A percentile compares a stretch with the other conserved stretches of the same genome.
Conservation (phyloP, 179 eudicot genomes). For the Corrigiola litoralis region DNA sequence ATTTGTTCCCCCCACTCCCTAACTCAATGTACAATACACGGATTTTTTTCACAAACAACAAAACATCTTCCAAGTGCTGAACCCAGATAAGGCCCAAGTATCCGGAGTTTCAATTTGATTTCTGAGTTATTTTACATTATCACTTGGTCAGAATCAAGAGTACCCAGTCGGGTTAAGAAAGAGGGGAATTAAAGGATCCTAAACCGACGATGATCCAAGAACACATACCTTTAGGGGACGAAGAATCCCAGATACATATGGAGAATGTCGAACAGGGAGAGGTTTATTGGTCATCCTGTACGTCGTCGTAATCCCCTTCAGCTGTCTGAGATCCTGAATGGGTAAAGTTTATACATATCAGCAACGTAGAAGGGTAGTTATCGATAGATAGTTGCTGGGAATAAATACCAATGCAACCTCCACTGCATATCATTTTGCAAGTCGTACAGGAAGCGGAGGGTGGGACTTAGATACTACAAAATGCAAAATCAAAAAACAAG, state of each 20-base stretch:
- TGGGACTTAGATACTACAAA: not conserved
- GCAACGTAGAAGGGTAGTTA: slow-evolving; percentile 6
- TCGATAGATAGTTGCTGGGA: not conserved
- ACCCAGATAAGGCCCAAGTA: too few relatives aligned
- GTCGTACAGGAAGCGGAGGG: not conserved
- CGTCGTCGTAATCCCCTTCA: slow-evolving; percentile 87
- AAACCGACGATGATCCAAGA: not conserved
- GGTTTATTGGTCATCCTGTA: slow-evolving; percentile 98
- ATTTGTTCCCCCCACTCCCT: too few relatives aligned
- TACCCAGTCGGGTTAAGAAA: not conserved
- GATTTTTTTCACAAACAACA: too few relatives aligned
- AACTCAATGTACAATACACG: too few relatives aligned
- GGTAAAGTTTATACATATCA: slow-evolving; percentile 1
- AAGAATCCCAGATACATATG: slow-evolving; percentile 71
- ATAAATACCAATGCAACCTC: not conserved
- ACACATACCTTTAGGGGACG: slow-evolving; percentile 73
- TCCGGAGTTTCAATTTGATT: not conserved
- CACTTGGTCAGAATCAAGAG: not conserved
- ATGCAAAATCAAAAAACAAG: not conserved
- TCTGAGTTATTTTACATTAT: too few relatives aligned
- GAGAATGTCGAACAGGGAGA: slow-evolving; percentile 83
- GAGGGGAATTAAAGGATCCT: not conserved
- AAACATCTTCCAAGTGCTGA: too few relatives aligned
- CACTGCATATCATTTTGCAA: not conserved
- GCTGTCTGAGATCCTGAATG: slow-evolving; percentile 74